phyloP scores from a whole-genome alignment of 305 asterid genomes.

The Ilex paraguariensis region DNA sequence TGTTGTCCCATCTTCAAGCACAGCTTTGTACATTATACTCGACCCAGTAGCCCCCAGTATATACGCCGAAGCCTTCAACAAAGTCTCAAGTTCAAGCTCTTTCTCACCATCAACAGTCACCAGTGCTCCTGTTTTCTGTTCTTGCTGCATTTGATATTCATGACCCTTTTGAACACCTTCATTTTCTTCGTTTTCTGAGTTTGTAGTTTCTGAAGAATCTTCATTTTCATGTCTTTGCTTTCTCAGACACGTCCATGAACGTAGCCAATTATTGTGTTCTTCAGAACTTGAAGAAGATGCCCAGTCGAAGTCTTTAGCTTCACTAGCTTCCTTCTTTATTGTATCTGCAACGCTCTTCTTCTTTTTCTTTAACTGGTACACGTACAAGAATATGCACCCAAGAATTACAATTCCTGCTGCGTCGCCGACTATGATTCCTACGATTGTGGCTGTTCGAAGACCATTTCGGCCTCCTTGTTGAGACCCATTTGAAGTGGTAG shows the following conservation, averaged over 20 bases:
- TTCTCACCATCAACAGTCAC: conserved; percentile 78
- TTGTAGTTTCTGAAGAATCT: conserved; percentile 32
- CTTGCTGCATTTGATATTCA: conserved; percentile 15
- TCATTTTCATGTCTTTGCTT: conserved; percentile 35
- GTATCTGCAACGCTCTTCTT: conserved; percentile 24
- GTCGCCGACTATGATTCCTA: conserved; percentile 68
- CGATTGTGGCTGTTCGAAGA: conserved; percentile 41
- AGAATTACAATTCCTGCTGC: conserved; percentile 53
- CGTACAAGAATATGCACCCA: conserved; percentile 38
- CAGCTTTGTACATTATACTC: conserved; percentile 88
- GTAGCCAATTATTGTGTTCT: conserved; percentile 55
- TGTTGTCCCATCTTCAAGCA: conserved; percentile 67
- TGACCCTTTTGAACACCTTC: conserved; percentile 12
- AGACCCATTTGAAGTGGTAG: conserved; percentile 14
- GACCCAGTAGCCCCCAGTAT: conserved; percentile 84
- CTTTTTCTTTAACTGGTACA: conserved; percentile 39
- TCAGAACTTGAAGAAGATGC: conserved; percentile 55
- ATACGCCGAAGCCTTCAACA: conserved; percentile 86
- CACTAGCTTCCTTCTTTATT: conserved; percentile 37
- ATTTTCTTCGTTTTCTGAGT: conserved; percentile 25
- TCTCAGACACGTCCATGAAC: conserved; percentile 64
- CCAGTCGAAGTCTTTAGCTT: conserved; percentile 69
- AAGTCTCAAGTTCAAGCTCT: conserved; percentile 69
- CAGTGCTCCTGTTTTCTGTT: conserved; percentile 55
- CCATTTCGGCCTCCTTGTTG: conserved; percentile 19